These are phyloP conservation scores for Colletotrichum tropicicola DNA, from an alignment of 2,329 filamentous ascomycete genomes.

Conservation along the genomic window DNA sequence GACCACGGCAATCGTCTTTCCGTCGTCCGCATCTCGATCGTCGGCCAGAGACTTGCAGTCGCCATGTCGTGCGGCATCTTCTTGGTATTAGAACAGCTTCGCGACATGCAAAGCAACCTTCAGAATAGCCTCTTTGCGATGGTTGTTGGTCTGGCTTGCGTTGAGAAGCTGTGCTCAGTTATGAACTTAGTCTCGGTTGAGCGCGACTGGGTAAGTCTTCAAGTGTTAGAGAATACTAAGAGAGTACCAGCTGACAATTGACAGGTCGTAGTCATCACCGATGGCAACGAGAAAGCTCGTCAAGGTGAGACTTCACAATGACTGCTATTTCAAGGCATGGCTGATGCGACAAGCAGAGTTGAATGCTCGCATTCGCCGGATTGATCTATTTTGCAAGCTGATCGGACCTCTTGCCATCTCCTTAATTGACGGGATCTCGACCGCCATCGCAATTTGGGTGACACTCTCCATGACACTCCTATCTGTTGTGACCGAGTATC, in stretches of 20 bases:
- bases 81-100: conserved; percentile 39
- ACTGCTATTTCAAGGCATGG: no score
- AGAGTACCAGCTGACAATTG: background rate
- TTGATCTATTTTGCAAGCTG: conserved; percentile 68
- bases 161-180: conserved; percentile 9
- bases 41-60: conserved; percentile 53
- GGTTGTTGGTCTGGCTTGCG: conserved; percentile 58
- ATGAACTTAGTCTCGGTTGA: conserved; percentile 11
- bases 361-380: conserved; percentile 65
- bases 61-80: conserved; percentile 58
- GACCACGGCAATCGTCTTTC: conserved; percentile 62
- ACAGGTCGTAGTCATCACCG: conserved; percentile 57
- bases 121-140: conserved; percentile 41
- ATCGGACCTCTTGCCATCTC: conserved; percentile 61
- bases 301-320: conserved; percentile 12
- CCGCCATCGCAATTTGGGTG: conserved; percentile 52
- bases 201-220: conserved; percentile 5
- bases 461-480: conserved; percentile 56
- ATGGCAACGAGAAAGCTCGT: conserved; percentile 42
- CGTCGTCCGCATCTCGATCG: conserved; percentile 62
- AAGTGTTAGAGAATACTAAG: no score
- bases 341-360: conserved; percentile 38
- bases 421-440: conserved; percentile 55
- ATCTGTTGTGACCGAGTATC: conserved; percentile 59
- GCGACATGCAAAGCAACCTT: conserved; percentile 1